Conservation (phyloP, 495 filamentous ascomycete species). For the Diplogelasinospora grovesii region DNA sequence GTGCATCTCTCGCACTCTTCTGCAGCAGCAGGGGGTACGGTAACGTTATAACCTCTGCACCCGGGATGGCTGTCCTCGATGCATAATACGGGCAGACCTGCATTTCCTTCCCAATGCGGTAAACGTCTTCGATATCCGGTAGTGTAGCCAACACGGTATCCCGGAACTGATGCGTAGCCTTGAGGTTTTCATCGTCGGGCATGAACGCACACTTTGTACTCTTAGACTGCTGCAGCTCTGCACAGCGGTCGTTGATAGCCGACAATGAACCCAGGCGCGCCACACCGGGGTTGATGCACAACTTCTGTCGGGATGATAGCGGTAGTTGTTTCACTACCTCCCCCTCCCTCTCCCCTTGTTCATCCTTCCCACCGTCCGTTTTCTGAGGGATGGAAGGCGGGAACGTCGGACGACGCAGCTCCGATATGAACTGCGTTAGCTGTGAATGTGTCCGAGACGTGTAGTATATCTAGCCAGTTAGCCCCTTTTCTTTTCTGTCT, state of each 20-base stretch:
- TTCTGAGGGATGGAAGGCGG: conserved; percentile 48
- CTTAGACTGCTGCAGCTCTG: conserved; percentile 79
- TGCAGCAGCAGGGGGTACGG: conserved; percentile 91
- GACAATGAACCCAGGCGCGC: conserved; percentile 60
- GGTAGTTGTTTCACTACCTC: conserved; percentile 79
- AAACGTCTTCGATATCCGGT: conserved; percentile 90
- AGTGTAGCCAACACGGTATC: conserved; percentile 80
- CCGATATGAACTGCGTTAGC: conserved; percentile 85
- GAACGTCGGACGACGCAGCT: conserved; percentile 74
- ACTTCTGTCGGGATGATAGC: conserved; percentile 81
- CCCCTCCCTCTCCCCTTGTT: conserved; percentile 15
- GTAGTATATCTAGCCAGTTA: conserved; percentile 62
- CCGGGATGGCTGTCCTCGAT: conserved; percentile 71
- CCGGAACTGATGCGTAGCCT: conserved; percentile 70
- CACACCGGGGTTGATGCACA: conserved; percentile 89
- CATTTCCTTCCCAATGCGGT: conserved; percentile 65
- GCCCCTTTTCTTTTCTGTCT: neutral
- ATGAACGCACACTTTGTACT: conserved; percentile 71
- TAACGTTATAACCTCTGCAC: conserved; percentile 88
- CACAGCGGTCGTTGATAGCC: conserved; percentile 92
- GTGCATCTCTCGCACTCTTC: conserved; percentile 79
- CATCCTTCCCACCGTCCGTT: too few relatives aligned
- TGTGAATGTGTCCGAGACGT: conserved; percentile 96
- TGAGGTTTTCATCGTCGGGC: conserved; percentile 68
- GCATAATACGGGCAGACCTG: conserved; percentile 95